phyloP scores from a whole-genome alignment of 495 filamentous ascomycete species.

The Daldinia decipiens region DNA sequence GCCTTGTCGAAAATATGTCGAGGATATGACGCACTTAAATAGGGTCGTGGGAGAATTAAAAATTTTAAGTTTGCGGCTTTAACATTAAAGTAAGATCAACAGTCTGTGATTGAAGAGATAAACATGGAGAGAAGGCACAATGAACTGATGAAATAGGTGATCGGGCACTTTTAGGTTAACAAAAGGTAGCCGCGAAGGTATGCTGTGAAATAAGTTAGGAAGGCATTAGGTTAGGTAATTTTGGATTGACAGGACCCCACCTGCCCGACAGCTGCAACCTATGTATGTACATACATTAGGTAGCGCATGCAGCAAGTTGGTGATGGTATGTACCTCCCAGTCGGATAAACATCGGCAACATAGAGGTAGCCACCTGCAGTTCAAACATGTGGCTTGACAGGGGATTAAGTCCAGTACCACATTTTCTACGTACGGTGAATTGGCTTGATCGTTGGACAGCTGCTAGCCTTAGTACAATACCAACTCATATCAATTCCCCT shows the following conservation, averaged over 20 bases:
- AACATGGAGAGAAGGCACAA: slow-evolving; percentile 6
- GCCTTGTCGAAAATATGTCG: not conserved
- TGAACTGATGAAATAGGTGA: not conserved
- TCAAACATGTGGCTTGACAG: slow-evolving; percentile 39
- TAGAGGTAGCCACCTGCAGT: not conserved
- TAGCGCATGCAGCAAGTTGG: not conserved
- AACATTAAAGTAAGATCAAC: slow-evolving; percentile 6
- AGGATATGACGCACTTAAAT: not conserved
- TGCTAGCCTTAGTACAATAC: slow-evolving; percentile 27
- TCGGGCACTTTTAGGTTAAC: not conserved
- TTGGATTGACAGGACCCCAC: slow-evolving; percentile 16
- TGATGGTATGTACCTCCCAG: too few species aligned
- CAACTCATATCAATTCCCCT: slow-evolving; percentile 11
- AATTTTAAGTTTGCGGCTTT: not conserved
- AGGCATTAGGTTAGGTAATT: slow-evolving; percentile 3
- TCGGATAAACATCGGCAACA: slow-evolving; percentile 22
- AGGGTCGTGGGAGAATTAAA: not conserved
- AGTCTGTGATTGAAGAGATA: slow-evolving; percentile 9
- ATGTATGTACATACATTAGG: too few species aligned
- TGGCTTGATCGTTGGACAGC: slow-evolving; percentile 39
- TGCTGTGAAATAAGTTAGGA: not conserved
- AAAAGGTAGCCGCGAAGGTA: not conserved
- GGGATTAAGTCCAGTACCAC: slow-evolving; percentile 40
- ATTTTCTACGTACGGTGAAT: slow-evolving; percentile 38
- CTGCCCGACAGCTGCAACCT: not conserved